Evolutionary conservation across 768 basidiomycete genomes (phyloP).

Genomic region (Serendipita sp.): DNA sequence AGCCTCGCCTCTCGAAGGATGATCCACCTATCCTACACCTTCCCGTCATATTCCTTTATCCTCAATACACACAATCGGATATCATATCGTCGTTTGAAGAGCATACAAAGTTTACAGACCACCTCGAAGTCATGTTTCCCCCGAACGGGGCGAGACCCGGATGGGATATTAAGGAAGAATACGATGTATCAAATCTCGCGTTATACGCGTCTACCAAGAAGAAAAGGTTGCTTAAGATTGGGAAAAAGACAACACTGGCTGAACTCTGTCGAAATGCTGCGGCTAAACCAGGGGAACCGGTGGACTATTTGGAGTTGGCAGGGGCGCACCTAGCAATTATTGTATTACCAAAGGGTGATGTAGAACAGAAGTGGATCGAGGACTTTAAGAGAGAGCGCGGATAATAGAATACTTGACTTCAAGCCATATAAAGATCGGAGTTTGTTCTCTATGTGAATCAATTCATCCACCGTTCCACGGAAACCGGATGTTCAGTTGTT

Average conservation of each 20-base stretch:
- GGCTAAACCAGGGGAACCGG: slow-evolving; percentile 39
- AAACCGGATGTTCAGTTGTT: neutral
- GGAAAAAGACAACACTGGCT: slow-evolving; percentile 71
- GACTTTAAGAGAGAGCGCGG: slow-evolving; percentile 47
- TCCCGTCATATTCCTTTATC: slow-evolving; percentile 89
- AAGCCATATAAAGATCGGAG: neutral
- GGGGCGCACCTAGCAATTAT: slow-evolving; percentile 70
- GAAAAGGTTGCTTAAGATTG: slow-evolving; percentile 74
- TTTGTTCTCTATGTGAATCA: no score
- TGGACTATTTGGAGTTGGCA: slow-evolving; percentile 71
- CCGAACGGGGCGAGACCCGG: slow-evolving; percentile 43
- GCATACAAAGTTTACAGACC: slow-evolving; percentile 62
- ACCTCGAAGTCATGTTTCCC: slow-evolving; percentile 73
- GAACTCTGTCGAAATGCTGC: slow-evolving; percentile 52
- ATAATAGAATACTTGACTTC: neutral
- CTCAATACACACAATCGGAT: slow-evolving; percentile 78
- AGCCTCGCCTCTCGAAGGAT: slow-evolving; percentile 41
- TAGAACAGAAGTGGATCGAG: slow-evolving; percentile 73
- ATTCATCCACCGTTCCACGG: no score
- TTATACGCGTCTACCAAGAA: slow-evolving; percentile 71
- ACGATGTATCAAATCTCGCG: slow-evolving; percentile 43
- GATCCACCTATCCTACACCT: slow-evolving; percentile 55
- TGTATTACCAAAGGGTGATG: slow-evolving; percentile 58
- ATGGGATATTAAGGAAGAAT: slow-evolving; percentile 66
- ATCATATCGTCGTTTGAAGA: slow-evolving; percentile 76